These are phyloP conservation scores for Scolecobasidium constrictum DNA, from an alignment of 2,329 filamentous ascomycete species.

Conservation along the genomic window DNA sequence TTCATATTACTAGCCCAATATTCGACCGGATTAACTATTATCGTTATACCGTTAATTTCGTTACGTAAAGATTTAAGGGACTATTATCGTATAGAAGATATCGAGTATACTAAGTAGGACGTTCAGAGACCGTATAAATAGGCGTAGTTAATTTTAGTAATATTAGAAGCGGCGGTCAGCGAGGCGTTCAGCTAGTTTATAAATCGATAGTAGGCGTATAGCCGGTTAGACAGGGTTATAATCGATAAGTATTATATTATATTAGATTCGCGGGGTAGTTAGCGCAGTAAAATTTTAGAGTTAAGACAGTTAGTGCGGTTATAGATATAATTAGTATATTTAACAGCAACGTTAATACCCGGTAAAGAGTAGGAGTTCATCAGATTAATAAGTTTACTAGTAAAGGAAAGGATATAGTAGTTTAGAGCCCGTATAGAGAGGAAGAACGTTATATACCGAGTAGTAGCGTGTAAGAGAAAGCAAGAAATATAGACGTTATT, in stretches of 20 bases:
- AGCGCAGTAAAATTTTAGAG: not conserved
- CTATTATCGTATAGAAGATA: too few relatives aligned
- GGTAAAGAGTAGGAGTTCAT: not conserved
- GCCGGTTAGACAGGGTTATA: not conserved
- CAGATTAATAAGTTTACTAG: not conserved
- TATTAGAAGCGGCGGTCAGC: not conserved
- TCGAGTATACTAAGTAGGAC: constrained; percentile 1
- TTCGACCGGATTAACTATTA: too few relatives aligned
- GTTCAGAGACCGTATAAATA: not conserved
- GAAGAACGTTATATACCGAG: not conserved
- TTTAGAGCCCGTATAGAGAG: not conserved
- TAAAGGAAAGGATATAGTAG: constrained; percentile 1
- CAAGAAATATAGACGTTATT: not conserved
- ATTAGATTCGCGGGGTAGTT: not conserved
- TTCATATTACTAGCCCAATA: too few relatives aligned
- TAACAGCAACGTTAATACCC: constrained; percentile 1
- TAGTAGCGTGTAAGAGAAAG: not conserved
- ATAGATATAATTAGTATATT: constrained; percentile 1
- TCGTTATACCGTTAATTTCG: too few relatives aligned
- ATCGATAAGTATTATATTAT: constrained; percentile 1
- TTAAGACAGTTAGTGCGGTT: constrained; percentile 1
- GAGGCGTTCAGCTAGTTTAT: not conserved
- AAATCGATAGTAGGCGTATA: not conserved
- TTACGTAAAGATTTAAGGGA: too few relatives aligned
- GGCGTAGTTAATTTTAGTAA: not conserved